Evolutionary conservation across 306 rosid genomes (phyloP).

Genomic region (Quercus suber): DNA sequence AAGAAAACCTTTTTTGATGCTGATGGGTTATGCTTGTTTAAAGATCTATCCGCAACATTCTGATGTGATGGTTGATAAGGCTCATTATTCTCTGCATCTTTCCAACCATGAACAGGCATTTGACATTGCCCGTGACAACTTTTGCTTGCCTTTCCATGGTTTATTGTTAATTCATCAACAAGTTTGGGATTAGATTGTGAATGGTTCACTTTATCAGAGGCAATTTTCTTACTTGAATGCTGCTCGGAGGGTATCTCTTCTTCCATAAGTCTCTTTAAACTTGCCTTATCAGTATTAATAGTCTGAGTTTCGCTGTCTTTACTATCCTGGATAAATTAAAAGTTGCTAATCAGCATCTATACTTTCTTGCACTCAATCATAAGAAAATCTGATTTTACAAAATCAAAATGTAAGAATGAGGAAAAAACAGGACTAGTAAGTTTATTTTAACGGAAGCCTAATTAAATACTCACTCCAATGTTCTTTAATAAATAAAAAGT

Average conservation of each 20-base stretch:
- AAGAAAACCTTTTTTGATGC: conserved; percentile 22
- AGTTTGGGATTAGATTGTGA: conserved; percentile 9
- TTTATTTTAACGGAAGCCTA: neutral
- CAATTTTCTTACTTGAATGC: neutral
- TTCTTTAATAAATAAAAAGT: neutral
- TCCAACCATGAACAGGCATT: neutral
- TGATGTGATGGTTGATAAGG: conserved; percentile 16
- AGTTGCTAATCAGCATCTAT: conserved; percentile 3
- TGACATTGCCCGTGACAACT: conserved; percentile 17
- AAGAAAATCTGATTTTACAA: neutral
- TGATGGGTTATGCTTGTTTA: conserved; percentile 18
- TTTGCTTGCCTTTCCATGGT: conserved; percentile 16
- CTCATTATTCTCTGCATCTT: conserved; percentile 1
- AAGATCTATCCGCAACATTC: conserved; percentile 16
- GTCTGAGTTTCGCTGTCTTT: neutral
- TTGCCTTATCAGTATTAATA: conserved; percentile 10
- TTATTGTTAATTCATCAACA: conserved; percentile 10
- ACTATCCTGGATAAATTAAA: conserved; percentile 22
- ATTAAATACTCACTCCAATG: neutral
- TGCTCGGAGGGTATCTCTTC: conserved; percentile 15
- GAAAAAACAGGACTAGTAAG: neutral
- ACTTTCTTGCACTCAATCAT: neutral
- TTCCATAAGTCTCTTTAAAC: conserved; percentile 9
- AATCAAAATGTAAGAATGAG: neutral
- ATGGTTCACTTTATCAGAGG: neutral